Evolutionary conservation across 129 eudicot species (phyloP).

Genomic region (Pulicaria dysenterica): DNA sequence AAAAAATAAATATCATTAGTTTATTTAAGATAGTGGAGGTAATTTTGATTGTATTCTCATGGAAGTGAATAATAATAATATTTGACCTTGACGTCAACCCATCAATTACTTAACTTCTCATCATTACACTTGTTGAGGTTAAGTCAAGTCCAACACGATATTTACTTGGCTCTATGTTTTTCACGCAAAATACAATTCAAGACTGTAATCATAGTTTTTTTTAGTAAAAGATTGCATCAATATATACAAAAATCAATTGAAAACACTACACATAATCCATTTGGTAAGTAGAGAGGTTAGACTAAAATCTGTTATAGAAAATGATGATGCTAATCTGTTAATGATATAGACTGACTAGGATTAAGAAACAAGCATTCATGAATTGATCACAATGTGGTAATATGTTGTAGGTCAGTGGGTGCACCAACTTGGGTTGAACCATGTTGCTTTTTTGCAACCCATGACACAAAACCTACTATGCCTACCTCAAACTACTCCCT

Average conservation of each 20-base stretch:
- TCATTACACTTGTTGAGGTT: constrained; percentile 11
- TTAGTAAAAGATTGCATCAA: too few relatives aligned
- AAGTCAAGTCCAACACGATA: neutral
- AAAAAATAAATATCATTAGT: too few relatives aligned
- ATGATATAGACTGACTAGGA: constrained; percentile 5
- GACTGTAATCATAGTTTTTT: neutral
- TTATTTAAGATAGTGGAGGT: neutral
- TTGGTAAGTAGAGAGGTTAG: constrained; percentile 20
- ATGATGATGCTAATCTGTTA: constrained; percentile 30
- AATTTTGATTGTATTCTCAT: neutral
- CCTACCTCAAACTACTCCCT: constrained; percentile 58
- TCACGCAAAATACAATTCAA: neutral
- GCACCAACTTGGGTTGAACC: constrained; percentile 81
- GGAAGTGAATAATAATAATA: neutral
- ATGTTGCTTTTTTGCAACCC: constrained; percentile 33
- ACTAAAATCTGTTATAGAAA: constrained; percentile 25
- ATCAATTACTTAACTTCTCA: constrained; percentile 14
- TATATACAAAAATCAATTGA: neutral
- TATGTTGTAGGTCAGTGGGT: constrained; percentile 61
- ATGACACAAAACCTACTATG: constrained; percentile 61
- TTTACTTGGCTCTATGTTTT: neutral
- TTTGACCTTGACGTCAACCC: constrained; percentile 12
- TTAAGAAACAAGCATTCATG: constrained; percentile 48
- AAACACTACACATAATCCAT: neutral
- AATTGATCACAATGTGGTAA: constrained; percentile 36